These are phyloP conservation scores for Picochlorum sp. DNA, from an alignment of 139 green algal species.

Conservation along the genomic window DNA sequence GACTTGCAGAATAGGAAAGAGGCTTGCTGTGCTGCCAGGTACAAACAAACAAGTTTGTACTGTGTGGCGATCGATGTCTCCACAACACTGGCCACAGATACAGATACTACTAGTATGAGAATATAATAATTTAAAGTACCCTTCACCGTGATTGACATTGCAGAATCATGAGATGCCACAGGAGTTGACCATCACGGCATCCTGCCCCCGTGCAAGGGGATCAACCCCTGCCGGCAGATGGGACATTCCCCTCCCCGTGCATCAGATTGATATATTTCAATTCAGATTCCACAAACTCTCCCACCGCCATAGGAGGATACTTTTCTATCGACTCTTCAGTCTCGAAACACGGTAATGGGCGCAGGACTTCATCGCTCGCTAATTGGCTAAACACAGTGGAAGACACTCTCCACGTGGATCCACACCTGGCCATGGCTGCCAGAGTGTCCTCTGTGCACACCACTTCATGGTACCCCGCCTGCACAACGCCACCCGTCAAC, in stretches of 20 bases:
- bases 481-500: constrained; percentile 73
- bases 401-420: constrained; percentile 73
- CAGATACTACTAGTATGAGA: too few relatives aligned
- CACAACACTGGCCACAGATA: too few relatives aligned
- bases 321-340: neutral
- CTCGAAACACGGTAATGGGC: constrained; percentile 57
- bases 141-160: too few relatives aligned
- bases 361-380: constrained; percentile 50
- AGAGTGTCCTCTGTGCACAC: constrained; percentile 59
- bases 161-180: too few relatives aligned
- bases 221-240: too few relatives aligned
- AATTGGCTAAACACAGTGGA: constrained; percentile 83
- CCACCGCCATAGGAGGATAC: constrained; percentile 53
- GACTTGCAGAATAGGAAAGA: too few relatives aligned
- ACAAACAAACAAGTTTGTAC: too few relatives aligned
- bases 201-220: too few relatives aligned
- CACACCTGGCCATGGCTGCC: constrained; percentile 46
- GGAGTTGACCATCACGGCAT: too few relatives aligned
- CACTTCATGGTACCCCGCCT: constrained; percentile 86
- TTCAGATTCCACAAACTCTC: constrained; percentile 60
- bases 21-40: too few relatives aligned
- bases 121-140: too few relatives aligned
- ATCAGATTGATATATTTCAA: constrained; percentile 47
- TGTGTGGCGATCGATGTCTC: too few relatives aligned
- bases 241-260: neutral